phyloP scores from a whole-genome alignment of 257 asterid species.

The Petunia axillaris region DNA sequence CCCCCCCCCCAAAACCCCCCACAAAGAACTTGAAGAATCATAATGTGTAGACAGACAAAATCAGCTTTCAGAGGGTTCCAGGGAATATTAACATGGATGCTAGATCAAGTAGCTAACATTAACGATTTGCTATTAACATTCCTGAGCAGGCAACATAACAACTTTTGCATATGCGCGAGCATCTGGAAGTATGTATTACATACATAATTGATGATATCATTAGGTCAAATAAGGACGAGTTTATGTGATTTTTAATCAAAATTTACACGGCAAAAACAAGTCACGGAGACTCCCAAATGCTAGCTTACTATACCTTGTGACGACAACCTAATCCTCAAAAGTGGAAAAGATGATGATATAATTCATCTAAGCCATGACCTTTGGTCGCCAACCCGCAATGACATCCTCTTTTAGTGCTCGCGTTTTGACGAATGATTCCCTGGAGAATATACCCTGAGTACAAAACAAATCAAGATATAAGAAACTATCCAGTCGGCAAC shows the following conservation, averaged over 20 bases:
- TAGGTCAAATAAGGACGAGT: slow-evolving; percentile 16
- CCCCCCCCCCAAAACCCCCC: too few species aligned
- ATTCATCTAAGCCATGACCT: slow-evolving; percentile 59
- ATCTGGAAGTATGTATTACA: not conserved
- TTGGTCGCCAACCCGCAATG: slow-evolving; percentile 90
- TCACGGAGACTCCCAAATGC: slow-evolving; percentile 17
- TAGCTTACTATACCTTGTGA: not conserved
- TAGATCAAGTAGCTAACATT: not conserved
- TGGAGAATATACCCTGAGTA: slow-evolving; percentile 70
- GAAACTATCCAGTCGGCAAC: not conserved
- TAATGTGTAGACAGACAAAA: not conserved
- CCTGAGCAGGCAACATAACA: not conserved
- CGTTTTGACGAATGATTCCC: slow-evolving; percentile 76
- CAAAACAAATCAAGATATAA: slow-evolving; percentile 28
- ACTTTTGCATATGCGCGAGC: not conserved
- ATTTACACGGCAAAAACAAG: not conserved
- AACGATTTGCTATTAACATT: not conserved
- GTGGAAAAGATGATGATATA: slow-evolving; percentile 5
- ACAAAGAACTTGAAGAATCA: too few species aligned
- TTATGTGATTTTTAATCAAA: not conserved
- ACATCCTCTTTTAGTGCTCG: slow-evolving; percentile 71
- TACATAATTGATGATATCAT: not conserved
- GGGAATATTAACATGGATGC: not conserved
- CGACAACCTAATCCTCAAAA: not conserved
- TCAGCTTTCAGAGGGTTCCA: not conserved